These are phyloP conservation scores for Pterocarpus santalinus DNA, from an alignment of 306 rosid species.

Conservation along the genomic window DNA sequence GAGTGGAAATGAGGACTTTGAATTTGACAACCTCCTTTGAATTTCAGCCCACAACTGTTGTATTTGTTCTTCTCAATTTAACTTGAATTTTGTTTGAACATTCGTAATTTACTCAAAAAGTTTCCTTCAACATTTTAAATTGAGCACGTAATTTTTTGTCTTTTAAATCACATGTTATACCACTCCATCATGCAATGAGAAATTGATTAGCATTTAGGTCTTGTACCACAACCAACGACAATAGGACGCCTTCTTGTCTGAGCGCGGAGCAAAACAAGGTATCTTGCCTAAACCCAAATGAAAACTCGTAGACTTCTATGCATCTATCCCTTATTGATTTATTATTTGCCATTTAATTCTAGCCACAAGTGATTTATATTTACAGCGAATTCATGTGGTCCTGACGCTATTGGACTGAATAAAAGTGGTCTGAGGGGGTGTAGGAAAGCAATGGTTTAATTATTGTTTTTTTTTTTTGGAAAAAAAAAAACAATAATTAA, in stretches of 20 bases:
- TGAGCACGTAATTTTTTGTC: too few species aligned
- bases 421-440: background rate
- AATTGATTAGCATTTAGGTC: background rate
- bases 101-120: background rate
- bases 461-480: too few species aligned
- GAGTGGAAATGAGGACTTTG: too few species aligned
- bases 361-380: background rate
- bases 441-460: background rate
- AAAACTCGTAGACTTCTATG: background rate
- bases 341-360: background rate
- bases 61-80: background rate
- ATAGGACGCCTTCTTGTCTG: background rate
- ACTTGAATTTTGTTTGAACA: background rate
- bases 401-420: background rate
- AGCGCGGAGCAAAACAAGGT: background rate
- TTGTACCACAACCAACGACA: background rate
- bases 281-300: background rate
- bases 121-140: background rate
- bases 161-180: background rate
- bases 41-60: background rate
- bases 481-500: too few species aligned
- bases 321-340: background rate
- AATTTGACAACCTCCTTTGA: background rate
- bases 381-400: background rate
- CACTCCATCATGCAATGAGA: background rate